Conservation (phyloP, 768 basidiomycete species). For the Agrocybe pediades region DNA sequence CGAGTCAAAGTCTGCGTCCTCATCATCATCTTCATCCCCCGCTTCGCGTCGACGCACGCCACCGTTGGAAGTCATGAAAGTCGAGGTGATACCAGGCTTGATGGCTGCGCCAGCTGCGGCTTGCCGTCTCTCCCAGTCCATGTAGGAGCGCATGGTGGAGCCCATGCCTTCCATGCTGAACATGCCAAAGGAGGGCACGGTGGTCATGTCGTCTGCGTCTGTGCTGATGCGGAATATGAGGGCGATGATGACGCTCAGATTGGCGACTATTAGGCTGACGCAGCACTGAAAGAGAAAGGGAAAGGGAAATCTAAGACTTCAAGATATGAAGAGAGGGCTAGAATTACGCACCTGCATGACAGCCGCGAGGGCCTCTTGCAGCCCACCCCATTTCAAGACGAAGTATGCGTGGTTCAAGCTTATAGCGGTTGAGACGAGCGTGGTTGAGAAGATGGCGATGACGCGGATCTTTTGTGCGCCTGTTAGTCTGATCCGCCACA, state of each 20-base stretch:
- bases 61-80: slow-evolving; percentile 7
- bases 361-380: slow-evolving; percentile 26
- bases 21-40: neutral
- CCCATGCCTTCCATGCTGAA: slow-evolving; percentile 3
- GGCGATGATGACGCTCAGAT: slow-evolving; percentile 40
- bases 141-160: neutral
- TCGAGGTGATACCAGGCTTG: slow-evolving; percentile 16
- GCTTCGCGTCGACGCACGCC: slow-evolving; percentile 7
- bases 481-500: slow-evolving; percentile 36
- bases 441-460: slow-evolving; percentile 45
- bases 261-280: slow-evolving; percentile 41
- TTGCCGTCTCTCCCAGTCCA: neutral
- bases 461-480: slow-evolving; percentile 35
- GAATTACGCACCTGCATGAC: slow-evolving; percentile 35
- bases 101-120: neutral
- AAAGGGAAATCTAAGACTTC: neutral
- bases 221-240: slow-evolving; percentile 29
- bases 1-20: neutral
- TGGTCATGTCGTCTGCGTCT: slow-evolving; percentile 6
- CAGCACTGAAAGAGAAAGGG: slow-evolving; percentile 24
- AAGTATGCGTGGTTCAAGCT: slow-evolving; percentile 37
- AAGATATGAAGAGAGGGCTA: neutral
- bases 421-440: slow-evolving; percentile 37
- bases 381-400: slow-evolving; percentile 24
- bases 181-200: neutral